phyloP scores from a whole-genome alignment of 179 eudicot species.

The Sideroxylon spinosum region DNA sequence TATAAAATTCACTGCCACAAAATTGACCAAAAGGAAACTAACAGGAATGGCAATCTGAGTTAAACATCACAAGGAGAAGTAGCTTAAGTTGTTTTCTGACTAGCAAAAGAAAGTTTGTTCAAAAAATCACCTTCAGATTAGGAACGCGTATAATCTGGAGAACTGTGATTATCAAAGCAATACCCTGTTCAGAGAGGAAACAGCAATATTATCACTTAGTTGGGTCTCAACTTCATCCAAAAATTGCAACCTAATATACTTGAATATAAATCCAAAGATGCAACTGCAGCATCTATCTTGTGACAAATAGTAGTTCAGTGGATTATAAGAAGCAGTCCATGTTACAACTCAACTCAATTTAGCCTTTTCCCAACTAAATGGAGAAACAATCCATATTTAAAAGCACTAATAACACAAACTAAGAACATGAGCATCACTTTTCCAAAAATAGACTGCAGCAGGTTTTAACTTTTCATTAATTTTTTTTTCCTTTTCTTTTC shows the following conservation, averaged over 20 bases:
- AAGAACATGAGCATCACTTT: too few species aligned
- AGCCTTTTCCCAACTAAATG: too few species aligned
- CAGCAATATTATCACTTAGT: constrained; percentile 15
- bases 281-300: background rate
- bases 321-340: background rate
- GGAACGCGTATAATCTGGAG: constrained; percentile 90
- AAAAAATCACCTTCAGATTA: constrained; percentile 70
- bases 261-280: background rate
- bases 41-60: background rate
- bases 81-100: background rate
- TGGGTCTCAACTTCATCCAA: background rate
- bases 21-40: background rate
- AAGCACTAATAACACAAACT: background rate
- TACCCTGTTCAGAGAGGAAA: constrained; percentile 54
- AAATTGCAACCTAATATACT: background rate
- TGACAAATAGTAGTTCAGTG: background rate
- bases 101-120: constrained; percentile 1
- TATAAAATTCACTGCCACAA: background rate
- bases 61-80: background rate
- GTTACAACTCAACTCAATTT: too few species aligned
- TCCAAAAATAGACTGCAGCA: too few species aligned
- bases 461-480: too few species aligned
- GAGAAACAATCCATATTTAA: too few species aligned
- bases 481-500: too few species aligned
- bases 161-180: constrained; percentile 88